These are phyloP conservation scores for Fusarium domesticum DNA, from an alignment of 2,329 filamentous ascomycete species.

Conservation along the genomic window DNA sequence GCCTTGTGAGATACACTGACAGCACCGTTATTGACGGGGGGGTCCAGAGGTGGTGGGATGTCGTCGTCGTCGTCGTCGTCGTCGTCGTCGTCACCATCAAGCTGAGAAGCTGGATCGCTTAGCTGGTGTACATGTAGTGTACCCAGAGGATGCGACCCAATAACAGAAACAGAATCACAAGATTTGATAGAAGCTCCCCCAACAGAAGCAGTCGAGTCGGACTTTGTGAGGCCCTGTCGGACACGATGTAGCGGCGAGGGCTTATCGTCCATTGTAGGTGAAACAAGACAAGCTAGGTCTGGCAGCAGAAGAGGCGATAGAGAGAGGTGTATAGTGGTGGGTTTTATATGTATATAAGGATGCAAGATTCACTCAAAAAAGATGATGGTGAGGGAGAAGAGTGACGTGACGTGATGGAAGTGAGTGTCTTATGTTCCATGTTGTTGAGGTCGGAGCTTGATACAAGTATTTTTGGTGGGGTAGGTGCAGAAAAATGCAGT, in stretches of 20 bases:
- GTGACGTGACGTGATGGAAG: too few relatives aligned
- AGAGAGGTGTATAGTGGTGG: too few relatives aligned
- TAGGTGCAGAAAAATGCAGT: too few relatives aligned
- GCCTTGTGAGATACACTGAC: neutral
- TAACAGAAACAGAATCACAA: conserved; percentile 37
- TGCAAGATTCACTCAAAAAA: too few relatives aligned
- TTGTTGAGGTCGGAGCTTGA: too few relatives aligned
- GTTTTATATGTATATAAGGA: too few relatives aligned
- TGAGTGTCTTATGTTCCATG: too few relatives aligned
- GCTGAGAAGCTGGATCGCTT: conserved; percentile 9
- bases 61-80: conserved; percentile 25
- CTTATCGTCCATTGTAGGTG: conserved; percentile 26
- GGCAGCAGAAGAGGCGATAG: neutral
- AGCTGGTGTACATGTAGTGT: conserved; percentile 40
- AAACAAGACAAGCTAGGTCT: neutral
- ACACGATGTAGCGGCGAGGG: conserved; percentile 15
- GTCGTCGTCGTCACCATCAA: conserved; percentile 25
- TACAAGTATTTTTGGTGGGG: too few relatives aligned
- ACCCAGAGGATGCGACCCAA: conserved; percentile 43
- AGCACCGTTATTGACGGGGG: conserved; percentile 7
- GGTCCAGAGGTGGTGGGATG: conserved; percentile 32
- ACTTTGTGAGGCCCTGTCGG: conserved; percentile 34
- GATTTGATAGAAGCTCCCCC: conserved; percentile 34
- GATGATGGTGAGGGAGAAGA: too few relatives aligned
- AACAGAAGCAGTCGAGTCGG: conserved; percentile 32